phyloP scores from a whole-genome alignment of 169 alveolate species.

The Plasmodium berghei region DNA sequence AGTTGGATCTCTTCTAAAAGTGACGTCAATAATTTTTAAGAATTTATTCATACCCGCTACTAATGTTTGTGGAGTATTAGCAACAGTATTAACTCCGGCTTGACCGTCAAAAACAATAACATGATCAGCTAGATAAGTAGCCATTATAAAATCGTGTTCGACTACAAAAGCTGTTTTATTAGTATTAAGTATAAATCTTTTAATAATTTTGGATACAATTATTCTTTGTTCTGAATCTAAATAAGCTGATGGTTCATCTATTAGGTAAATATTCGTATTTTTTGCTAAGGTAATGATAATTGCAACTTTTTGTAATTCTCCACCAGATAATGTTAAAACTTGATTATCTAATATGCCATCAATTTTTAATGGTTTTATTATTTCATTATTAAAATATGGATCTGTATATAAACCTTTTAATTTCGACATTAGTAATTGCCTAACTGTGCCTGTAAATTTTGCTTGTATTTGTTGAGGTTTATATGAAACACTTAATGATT shows the following conservation, averaged over 20 bases:
- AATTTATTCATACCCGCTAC: conserved; percentile 95
- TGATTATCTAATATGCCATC: conserved; percentile 96
- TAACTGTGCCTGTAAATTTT: conserved; percentile 97
- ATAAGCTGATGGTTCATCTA: conserved; percentile 99
- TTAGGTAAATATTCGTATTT: conserved; percentile 98
- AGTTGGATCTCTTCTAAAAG: conserved; percentile 99
- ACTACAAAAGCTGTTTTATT: conserved; percentile 99
- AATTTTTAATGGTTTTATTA: conserved; percentile 96
- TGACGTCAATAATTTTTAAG: conserved; percentile 95
- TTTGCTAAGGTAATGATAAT: conserved; percentile 97
- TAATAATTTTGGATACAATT: conserved; percentile 98
- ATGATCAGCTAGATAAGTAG: conserved; percentile 99
- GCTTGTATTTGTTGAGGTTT: conserved; percentile 99
- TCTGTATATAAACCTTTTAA: conserved; percentile 92
- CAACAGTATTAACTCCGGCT: conserved; percentile 95
- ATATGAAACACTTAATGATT: conserved; percentile 95
- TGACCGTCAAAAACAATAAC: conserved; percentile 98
- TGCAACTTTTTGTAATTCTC: conserved; percentile 99
- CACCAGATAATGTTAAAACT: conserved; percentile 97
- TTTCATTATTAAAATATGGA: conserved; percentile 97
- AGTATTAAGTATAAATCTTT: conserved; percentile 96
- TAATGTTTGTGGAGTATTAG: conserved; percentile 88
- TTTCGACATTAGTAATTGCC: conserved; percentile 93
- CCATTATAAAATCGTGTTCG: conserved; percentile 99
- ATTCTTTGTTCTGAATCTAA: conserved; percentile 99